These are phyloP conservation scores for Solanum pinnatisectum DNA, from an alignment of 257 asterid species.

Conservation along the genomic window DNA sequence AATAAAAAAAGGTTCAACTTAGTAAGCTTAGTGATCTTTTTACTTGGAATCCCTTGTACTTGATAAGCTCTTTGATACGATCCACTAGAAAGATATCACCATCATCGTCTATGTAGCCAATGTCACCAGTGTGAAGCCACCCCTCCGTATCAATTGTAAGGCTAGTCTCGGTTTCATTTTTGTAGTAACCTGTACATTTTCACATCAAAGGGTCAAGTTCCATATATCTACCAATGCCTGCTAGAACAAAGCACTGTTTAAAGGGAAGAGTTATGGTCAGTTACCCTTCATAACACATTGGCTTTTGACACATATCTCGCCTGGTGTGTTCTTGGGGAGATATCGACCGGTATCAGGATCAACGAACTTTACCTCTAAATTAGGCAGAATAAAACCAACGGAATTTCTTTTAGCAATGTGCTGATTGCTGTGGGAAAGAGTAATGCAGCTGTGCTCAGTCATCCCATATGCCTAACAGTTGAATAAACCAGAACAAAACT, in stretches of 20 bases:
- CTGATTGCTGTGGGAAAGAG: constrained; percentile 59
- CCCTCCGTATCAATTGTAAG: constrained; percentile 69
- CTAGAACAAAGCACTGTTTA: background rate
- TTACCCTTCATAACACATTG: constrained; percentile 89
- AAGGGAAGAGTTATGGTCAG: background rate
- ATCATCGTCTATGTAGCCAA: constrained; percentile 84
- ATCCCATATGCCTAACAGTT: constrained; percentile 72
- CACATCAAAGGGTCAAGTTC: background rate
- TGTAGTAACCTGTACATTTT: constrained; percentile 57
- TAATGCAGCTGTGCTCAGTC: constrained; percentile 97
- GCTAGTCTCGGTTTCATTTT: constrained; percentile 67
- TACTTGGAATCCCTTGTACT: constrained; percentile 89
- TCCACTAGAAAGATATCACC: constrained; percentile 80
- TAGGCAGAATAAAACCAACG: constrained; percentile 86
- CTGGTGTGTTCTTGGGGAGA: constrained; percentile 57
- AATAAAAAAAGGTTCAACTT: background rate
- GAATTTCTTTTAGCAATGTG: constrained; percentile 66
- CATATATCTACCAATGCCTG: background rate
- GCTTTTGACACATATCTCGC: constrained; percentile 89
- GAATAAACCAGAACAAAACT: background rate
- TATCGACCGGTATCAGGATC: constrained; percentile 65
- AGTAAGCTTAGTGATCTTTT: background rate
- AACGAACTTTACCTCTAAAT: constrained; percentile 71
- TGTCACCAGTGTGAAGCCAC: constrained; percentile 96
- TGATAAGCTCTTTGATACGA: constrained; percentile 86